Base-by-base conservation (phyloP, 257 asterid genomes). In the Asclepias syriaca region DNA sequence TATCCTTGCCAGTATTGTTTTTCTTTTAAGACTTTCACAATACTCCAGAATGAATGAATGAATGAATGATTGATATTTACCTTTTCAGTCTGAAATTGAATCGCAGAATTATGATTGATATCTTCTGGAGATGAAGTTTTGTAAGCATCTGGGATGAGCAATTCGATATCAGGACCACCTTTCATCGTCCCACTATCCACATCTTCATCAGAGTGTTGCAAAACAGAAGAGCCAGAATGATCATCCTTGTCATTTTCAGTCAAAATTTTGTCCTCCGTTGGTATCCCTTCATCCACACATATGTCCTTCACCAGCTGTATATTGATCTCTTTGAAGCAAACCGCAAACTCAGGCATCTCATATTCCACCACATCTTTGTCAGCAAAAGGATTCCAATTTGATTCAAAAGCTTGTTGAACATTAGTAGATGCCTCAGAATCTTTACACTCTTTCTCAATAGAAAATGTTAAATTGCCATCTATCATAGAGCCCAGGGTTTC, bases 201-300 rank as follows among this genome's bases (percentile, higher is more conserved):
- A 18, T 48, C 73, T 71, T 79, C 85, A 75, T 56, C 54, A 40
- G 66, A 48, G 74, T 77, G 81, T 65, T 73, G 81, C 61, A 80
- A 69, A 70, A 75, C 40, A 55, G 56, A 45, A n/a, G 12, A 50
- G 32, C 70, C 79, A 29, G 69, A 40, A 69, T 78, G 78, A 68
- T 70, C 88, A 72, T 79, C 80, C 58, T 81, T 72, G 69, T 34
- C 53, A 74, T 60, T 77, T 56, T 77, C 87, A 32, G 60, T 70
- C 76, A 77, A 74, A 69, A 45, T 68, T 72, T 84, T 79, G 37
- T 79, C 90, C 39, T 77, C 83, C 19, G 68, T 73, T 58, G 86
- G 85, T 81, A 76, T 68, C 70, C 97, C 92, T 72, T 87, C 91
- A 49, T 93, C 98, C 15, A 93, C 79, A 39, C 98, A 83, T 70